These are phyloP conservation scores for Corylus americana DNA, from an alignment of 306 rosid genomes.

Conservation along the genomic window DNA sequence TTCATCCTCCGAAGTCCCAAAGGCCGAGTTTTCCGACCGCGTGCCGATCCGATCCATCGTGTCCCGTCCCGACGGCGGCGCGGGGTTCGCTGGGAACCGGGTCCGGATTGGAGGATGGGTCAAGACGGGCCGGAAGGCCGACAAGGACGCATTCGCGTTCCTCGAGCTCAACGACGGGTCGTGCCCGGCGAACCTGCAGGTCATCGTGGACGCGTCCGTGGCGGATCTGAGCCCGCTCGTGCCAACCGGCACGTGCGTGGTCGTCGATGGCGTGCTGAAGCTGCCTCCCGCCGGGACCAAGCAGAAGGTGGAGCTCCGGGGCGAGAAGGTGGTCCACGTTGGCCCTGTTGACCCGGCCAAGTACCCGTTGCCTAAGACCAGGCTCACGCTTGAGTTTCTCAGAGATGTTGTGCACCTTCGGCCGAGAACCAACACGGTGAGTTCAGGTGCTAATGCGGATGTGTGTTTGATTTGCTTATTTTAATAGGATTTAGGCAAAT, in stretches of 20 bases:
- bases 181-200: conserved; percentile 77
- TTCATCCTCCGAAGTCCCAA: conserved; percentile 12
- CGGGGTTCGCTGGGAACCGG: conserved; percentile 60
- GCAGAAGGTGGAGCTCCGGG: conserved; percentile 89
- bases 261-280: conserved; percentile 72
- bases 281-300: conserved; percentile 75
- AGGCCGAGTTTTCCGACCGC: conserved; percentile 74
- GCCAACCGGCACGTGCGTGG: conserved; percentile 76
- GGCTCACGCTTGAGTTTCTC: conserved; percentile 72
- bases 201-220: conserved; percentile 74
- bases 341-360: conserved; percentile 85
- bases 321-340: conserved; percentile 67
- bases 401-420: conserved; percentile 90
- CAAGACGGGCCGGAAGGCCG: conserved; percentile 93
- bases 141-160: conserved; percentile 89
- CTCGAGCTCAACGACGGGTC: conserved; percentile 89
- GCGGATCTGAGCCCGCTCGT: conserved; percentile 77
- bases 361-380: conserved; percentile 82
- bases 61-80: conserved; percentile 69
- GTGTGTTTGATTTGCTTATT: neutral
- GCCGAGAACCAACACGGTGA: conserved; percentile 83
- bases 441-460: neutral
- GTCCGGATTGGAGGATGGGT: conserved; percentile 92
- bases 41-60: conserved; percentile 68
- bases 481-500: neutral